A percentile compares a stretch with the other conserved stretches of the same genome.
phyloP scores from a whole-genome alignment of 192 early-diverging fungal genomes.

The Glomus cerebriforme region DNA sequence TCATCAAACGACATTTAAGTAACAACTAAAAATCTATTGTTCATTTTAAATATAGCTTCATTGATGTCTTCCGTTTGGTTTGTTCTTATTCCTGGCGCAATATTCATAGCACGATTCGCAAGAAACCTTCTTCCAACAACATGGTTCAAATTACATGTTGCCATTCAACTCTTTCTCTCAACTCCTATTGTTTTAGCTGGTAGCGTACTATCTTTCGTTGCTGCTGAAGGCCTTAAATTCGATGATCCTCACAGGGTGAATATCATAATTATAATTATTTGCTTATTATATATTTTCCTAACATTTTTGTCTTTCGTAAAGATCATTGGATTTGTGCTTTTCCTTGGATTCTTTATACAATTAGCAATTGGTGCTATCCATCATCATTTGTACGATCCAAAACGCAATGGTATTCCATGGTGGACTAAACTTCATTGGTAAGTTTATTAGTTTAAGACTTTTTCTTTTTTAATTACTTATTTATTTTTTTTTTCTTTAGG shows the following conservation, averaged over 20 bases:
- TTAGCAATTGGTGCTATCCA: slow-evolving; percentile 11
- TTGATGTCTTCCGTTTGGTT: slow-evolving; percentile 23
- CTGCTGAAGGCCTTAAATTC: background rate
- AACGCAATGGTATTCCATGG: slow-evolving; percentile 22
- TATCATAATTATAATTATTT: background rate
- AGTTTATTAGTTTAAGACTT: background rate
- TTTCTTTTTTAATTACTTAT: too few species aligned
- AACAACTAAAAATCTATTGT: background rate
- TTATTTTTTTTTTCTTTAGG: slow-evolving; percentile 13
- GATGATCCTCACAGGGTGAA: slow-evolving; percentile 2
- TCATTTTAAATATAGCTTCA: background rate
- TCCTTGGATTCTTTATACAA: slow-evolving; percentile 16
- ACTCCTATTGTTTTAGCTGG: background rate
- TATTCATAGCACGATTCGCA: slow-evolving; percentile 22
- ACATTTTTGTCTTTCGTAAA: background rate
- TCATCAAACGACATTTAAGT: background rate
- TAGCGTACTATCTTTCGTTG: background rate
- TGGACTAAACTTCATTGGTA: slow-evolving; percentile 35
- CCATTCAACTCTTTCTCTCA: slow-evolving; percentile 3
- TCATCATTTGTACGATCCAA: slow-evolving; percentile 21
- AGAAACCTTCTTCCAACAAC: background rate
- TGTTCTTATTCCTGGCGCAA: background rate
- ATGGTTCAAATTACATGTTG: slow-evolving; percentile 22
- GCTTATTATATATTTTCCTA: background rate
- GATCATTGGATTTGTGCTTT: slow-evolving; percentile 14